These are phyloP conservation scores for Ophiostoma triangulosporum DNA, from an alignment of 2,329 filamentous ascomycete genomes.

Conservation along the genomic window DNA sequence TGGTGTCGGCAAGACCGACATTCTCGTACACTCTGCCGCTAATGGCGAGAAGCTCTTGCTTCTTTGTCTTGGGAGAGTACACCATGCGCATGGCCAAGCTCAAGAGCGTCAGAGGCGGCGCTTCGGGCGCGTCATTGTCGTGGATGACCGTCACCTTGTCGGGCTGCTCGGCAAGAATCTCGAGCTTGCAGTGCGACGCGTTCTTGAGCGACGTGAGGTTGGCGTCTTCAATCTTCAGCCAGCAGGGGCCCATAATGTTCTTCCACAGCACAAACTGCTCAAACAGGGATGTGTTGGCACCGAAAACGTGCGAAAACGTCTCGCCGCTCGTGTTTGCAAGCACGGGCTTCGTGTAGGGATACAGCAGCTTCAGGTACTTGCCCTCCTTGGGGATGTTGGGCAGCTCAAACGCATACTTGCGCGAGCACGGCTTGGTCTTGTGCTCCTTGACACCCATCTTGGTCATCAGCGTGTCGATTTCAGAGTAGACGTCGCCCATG, in stretches of 20 bases:
- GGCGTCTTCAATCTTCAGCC: conserved; percentile 79
- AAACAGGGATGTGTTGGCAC: conserved; percentile 83
- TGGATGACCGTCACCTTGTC: conserved; percentile 57
- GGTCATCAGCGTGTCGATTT: conserved; percentile 82
- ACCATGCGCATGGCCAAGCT: conserved; percentile 78
- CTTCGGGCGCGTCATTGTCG: conserved; percentile 68
- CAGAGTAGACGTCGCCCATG: conserved; percentile 80
- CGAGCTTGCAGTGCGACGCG: conserved; percentile 92
- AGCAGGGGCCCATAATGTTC: conserved; percentile 97
- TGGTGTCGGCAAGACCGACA: conserved; percentile 74
- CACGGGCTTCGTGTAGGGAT: conserved; percentile 74
- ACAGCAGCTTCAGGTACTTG: conserved; percentile 90
- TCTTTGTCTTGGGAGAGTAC: conserved; percentile 85
- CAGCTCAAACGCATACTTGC: conserved; percentile 94
- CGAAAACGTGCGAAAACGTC: conserved; percentile 90
- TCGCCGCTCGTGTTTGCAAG: conserved; percentile 65
- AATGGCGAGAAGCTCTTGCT: conserved; percentile 85
- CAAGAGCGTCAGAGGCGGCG: conserved; percentile 89
- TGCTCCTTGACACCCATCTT: conserved; percentile 74
- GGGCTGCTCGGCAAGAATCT: conserved; percentile 69
- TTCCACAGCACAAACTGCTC: conserved; percentile 99
- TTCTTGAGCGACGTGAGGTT: conserved; percentile 80
- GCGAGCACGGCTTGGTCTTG: conserved; percentile 80
- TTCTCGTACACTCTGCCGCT: conserved; percentile 90
- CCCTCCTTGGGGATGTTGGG: conserved; percentile 74